Base-by-base conservation (phyloP, 2,329 filamentous ascomycete species). In the Ceratocystis huliohia region DNA sequence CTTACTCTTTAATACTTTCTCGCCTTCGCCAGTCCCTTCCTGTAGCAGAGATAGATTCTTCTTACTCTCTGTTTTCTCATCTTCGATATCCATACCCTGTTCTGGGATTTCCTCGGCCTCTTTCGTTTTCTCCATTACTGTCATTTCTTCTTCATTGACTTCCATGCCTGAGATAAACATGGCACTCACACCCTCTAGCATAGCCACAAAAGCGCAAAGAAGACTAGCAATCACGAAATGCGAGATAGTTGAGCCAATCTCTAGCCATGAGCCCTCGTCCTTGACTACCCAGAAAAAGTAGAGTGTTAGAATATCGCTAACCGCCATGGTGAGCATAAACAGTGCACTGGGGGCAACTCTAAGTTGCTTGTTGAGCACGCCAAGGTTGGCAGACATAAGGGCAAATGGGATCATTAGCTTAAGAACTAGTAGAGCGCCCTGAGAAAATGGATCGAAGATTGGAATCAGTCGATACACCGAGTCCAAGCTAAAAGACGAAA, bases 271-370 rank as follows among this genome's bases (percentile, higher is more conserved):
- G 0, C 94, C 94, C 74, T 99, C 94, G 71, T 99, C 94, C 72
- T 88, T 89, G 59, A 99, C 94, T 72, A 96, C 90, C 85, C 90
- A 99, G 77, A 99, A 99, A 79, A 99, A 99, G 72, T 94, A 90
- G 64, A 99, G 80, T 2, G 94, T 97, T 74, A 97, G 81, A 63
- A 96, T 84, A 74, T 99, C 94, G 68, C 88, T 92, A 64, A 95
- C 84, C 0, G 88, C 89, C 84, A 96, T 96, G 63, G 96, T 91
- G 1, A 93, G 79, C 88, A 96, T 96, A 77, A 97, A 96, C 3
- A 99, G 78, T 5, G 91, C 90, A 48, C 88, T 91, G 0, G 91
- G 92, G 7, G 91, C 88, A 0, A 99, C 88, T 17, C 89, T 88
- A 0, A 99, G 79, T 5, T 88, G 80, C 71, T 86, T 86, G 74